A percentile compares a stretch with the other conserved stretches of the same genome.
Evolutionary conservation across 352 stramenopile species (phyloP).

Genomic region (Phytophthora syringae): DNA sequence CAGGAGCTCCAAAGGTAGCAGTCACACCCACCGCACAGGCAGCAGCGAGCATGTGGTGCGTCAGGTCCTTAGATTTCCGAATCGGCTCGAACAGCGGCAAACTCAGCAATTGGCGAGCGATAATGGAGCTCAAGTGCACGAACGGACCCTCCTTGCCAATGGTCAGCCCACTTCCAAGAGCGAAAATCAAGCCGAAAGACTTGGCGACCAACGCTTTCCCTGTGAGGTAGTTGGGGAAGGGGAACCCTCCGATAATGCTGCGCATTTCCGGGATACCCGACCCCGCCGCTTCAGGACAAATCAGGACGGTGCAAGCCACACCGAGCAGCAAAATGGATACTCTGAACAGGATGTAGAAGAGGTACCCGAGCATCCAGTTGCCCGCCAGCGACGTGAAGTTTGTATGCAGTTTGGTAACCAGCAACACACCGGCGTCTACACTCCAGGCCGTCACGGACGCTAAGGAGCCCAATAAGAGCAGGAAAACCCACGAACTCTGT

Average conservation of each 20-base stretch:
- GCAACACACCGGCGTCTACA: constrained; percentile 65
- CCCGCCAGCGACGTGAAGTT: constrained; percentile 54
- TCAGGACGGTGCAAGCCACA: constrained; percentile 62
- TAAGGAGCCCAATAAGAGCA: constrained; percentile 64
- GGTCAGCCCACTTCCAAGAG: constrained; percentile 68
- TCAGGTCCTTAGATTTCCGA: constrained; percentile 60
- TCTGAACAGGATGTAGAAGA: constrained; percentile 67
- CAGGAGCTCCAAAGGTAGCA: constrained; percentile 75
- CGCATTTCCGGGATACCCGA: constrained; percentile 85
- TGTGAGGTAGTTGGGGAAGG: constrained; percentile 71
- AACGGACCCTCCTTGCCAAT: constrained; percentile 87
- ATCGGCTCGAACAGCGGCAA: constrained; percentile 72
- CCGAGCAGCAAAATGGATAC: constrained; percentile 67
- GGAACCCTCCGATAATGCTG: constrained; percentile 75
- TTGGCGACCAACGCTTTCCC: constrained; percentile 68
- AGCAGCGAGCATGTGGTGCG: constrained; percentile 70
- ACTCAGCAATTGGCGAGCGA: constrained; percentile 66
- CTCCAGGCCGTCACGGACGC: constrained; percentile 70
- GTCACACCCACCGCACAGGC: constrained; percentile 82
- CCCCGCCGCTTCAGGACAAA: constrained; percentile 68
- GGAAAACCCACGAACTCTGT: constrained; percentile 79
- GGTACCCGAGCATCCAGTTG: constrained; percentile 59
- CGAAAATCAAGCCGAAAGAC: constrained; percentile 66
- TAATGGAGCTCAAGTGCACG: constrained; percentile 80
- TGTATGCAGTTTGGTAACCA: constrained; percentile 44